Conservation (phyloP, 23 red algal genomes). For the Cyanidiococcus yangmingshanensis region DNA sequence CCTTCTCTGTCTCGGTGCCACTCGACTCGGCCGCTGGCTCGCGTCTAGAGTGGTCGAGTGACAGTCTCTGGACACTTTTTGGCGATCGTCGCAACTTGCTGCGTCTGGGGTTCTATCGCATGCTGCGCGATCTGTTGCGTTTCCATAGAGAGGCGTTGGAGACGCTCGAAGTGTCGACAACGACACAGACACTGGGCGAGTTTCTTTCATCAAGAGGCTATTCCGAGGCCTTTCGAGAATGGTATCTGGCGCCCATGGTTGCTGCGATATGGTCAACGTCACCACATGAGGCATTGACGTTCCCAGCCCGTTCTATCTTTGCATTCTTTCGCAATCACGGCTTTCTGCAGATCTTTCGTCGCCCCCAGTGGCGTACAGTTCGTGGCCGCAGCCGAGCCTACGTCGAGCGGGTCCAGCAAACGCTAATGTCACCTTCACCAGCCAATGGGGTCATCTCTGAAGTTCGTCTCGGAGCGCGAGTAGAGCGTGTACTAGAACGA, state of each 20-base stretch:
- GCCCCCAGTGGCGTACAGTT: slow-evolving; percentile 87
- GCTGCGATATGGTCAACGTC: slow-evolving; percentile 85
- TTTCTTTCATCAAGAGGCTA: slow-evolving; percentile 52
- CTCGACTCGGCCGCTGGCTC: slow-evolving; percentile 9
- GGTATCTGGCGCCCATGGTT: slow-evolving; percentile 86
- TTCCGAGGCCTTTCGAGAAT: slow-evolving; percentile 48
- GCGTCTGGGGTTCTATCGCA: slow-evolving; percentile 45
- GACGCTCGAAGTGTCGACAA: slow-evolving; percentile 34
- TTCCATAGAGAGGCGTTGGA: slow-evolving; percentile 58
- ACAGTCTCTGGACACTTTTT: slow-evolving; percentile 64
- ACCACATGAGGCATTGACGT: slow-evolving; percentile 31
- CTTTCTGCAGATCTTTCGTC: slow-evolving; percentile 63
- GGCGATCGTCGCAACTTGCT: slow-evolving; percentile 35
- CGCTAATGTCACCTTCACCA: background rate
- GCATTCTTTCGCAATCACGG: slow-evolving; percentile 94
- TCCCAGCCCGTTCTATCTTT: slow-evolving; percentile 62
- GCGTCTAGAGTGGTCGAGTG: slow-evolving; percentile 72
- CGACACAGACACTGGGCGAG: slow-evolving; percentile 31
- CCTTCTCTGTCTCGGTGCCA: slow-evolving; percentile 59
- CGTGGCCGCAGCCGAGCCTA: slow-evolving; percentile 56
- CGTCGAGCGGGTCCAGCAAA: slow-evolving; percentile 27
- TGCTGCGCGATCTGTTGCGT: slow-evolving; percentile 81
- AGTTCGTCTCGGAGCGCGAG: background rate
- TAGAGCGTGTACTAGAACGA: background rate
- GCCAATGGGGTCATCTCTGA: background rate